Evolutionary conservation across 176 grass and related monocot species (phyloP).

Genomic region (Avena insularis): DNA sequence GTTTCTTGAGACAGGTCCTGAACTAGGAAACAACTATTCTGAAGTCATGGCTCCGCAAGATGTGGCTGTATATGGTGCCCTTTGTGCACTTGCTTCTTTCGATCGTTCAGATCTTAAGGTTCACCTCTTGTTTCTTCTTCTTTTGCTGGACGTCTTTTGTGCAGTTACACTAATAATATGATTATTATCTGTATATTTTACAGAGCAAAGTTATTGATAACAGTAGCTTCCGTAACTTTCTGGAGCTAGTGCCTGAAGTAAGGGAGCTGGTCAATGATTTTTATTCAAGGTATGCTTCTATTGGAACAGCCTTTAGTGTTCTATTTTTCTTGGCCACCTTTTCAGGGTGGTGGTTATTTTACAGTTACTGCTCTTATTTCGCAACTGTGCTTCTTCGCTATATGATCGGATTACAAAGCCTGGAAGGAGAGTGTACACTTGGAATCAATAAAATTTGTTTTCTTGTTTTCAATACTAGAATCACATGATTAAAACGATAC

Average conservation of each 20-base stretch:
- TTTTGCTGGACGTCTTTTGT: background rate
- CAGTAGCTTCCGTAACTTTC: constrained; percentile 91
- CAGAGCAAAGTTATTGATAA: constrained; percentile 98
- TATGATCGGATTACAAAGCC: background rate
- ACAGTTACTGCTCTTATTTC: background rate
- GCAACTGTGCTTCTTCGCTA: background rate
- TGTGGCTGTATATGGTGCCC: constrained; percentile 93
- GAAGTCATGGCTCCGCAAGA: constrained; percentile 98
- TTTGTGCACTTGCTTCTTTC: constrained; percentile 98
- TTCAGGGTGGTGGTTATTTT: background rate
- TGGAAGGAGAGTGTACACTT: background rate
- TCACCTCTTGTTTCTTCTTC: constrained; percentile 36
- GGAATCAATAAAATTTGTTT: background rate
- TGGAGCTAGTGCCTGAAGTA: constrained; percentile 97
- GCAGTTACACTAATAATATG: constrained; percentile 11
- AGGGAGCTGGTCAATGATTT: constrained; percentile 99
- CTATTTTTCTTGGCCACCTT: background rate
- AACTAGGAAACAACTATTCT: constrained; percentile 89
- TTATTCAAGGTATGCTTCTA: constrained; percentile 80
- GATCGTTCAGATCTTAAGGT: constrained; percentile 99
- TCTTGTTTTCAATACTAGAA: background rate
- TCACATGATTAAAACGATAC: background rate
- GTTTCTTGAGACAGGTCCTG: constrained; percentile 93
- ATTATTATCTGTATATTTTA: constrained; percentile 18
- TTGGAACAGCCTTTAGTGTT: constrained; percentile 10